Conservation (phyloP, 208 protist genomes). For the Angomonas desouzai region DNA sequence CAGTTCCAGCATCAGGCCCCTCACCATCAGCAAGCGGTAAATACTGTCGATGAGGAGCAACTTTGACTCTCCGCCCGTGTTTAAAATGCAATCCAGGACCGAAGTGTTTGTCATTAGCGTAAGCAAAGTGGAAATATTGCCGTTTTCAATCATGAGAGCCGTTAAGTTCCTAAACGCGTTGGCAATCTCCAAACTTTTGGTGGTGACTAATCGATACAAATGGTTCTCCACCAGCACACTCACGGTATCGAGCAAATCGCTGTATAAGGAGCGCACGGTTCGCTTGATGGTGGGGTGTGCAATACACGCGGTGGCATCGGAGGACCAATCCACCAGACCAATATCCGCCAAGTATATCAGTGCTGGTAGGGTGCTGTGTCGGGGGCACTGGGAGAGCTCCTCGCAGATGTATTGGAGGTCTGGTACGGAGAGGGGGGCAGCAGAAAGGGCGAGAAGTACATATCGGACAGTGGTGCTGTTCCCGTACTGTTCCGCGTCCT, state of each 20-base stretch:
- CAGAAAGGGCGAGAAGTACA: conserved; percentile 45
- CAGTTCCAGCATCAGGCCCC: conserved; percentile 51
- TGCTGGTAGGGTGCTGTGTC: conserved; percentile 54
- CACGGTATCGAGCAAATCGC: conserved; percentile 41
- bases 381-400: conserved; percentile 57
- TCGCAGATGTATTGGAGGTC: conserved; percentile 79
- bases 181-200: conserved; percentile 58
- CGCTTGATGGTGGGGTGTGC: conserved; percentile 33
- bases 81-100: conserved; percentile 54
- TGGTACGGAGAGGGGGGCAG: conserved; percentile 50
- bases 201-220: conserved; percentile 67
- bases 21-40: conserved; percentile 60
- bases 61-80: conserved; percentile 14
- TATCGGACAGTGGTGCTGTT: conserved; percentile 46
- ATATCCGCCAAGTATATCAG: conserved; percentile 59
- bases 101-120: conserved; percentile 44
- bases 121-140: conserved; percentile 47
- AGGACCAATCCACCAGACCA: conserved; percentile 46
- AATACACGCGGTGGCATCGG: conserved; percentile 46
- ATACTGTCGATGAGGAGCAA: conserved; percentile 60
- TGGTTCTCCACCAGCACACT: conserved; percentile 76
- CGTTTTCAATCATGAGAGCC: conserved; percentile 67
- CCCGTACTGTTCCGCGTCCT: conserved; percentile 36
- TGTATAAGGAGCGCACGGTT: conserved; percentile 38
- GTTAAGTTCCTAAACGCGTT: conserved; percentile 51